Base-by-base conservation (phyloP, 768 basidiomycete genomes). In the Kwoniella pini region DNA sequence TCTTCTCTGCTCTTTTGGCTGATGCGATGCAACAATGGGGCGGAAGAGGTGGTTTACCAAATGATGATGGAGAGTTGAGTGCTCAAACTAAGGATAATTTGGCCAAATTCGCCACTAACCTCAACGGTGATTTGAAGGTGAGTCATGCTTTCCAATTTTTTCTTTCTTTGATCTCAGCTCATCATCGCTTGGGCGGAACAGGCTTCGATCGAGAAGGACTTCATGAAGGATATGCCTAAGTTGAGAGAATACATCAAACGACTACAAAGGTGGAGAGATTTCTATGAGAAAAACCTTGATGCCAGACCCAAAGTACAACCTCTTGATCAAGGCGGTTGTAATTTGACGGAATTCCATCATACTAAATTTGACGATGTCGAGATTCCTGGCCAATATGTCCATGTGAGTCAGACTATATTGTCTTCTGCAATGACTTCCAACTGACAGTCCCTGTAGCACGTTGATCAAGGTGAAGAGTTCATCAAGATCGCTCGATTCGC, bases 291-390 rank as follows among this genome's bases (percentile, higher is more conserved):
- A 61, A 79, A 85, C 53, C 82, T 99, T 11, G 94, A 97, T 72
- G 82, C 86, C 24, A 83, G 91, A 40, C 91, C 92, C 44, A 86
- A 88, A 36, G 79, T 87, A 43, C 92, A 95, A 69, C 86, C 91
- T 4, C 81, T 99, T 57, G 93, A 96, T 64, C 81, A 86, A 48
- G 81, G 90, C 42, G 92, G 91, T 65, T 92, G 94, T 79, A 96
- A 93, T 79, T 82, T 99, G 69, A 89, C 91, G 6, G 96, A 98
- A 78, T 99, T 98, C 82, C 95, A 98, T 68, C 93, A 97, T 78
- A 87, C 86, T 72, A 96, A 93, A 77, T 92, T 95, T 50, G 96
- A 98, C 65, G 95, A 99, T 65, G 90, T 99, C 38, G 94, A 99
- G 74, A 86, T 99, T 50, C 94, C 94, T n/a, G 96, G 96, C 6